A percentile compares a stretch with the other conserved stretches of the same genome.
Conservation (phyloP, 306 rosid genomes). For the Abrus pulchellus region DNA sequence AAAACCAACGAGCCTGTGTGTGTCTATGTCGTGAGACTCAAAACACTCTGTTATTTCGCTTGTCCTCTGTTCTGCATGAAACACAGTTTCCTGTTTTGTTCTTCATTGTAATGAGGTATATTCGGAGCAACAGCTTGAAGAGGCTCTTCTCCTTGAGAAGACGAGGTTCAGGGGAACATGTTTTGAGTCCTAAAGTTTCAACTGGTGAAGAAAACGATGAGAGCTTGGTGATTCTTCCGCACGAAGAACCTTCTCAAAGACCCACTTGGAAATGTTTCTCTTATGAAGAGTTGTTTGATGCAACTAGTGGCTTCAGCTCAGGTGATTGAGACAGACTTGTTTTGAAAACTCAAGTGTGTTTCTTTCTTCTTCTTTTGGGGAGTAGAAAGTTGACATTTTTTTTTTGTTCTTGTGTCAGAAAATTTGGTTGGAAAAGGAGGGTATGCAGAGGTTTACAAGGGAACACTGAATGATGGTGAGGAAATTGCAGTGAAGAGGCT, state of each 20-base stretch:
- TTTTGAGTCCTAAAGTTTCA: constrained; percentile 45
- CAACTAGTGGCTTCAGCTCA: constrained; percentile 86
- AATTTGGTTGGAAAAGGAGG: constrained; percentile 95
- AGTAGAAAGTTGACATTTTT: constrained; percentile 13
- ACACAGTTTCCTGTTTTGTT: constrained; percentile 54
- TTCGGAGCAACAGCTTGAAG: constrained; percentile 70
- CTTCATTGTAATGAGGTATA: constrained; percentile 69
- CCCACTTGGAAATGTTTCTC: constrained; percentile 98
- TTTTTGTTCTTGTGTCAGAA: constrained; percentile 55
- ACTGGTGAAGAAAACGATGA: constrained; percentile 46
- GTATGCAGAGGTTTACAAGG: constrained; percentile 90
- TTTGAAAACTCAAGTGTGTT: background rate
- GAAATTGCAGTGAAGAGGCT: constrained; percentile 93
- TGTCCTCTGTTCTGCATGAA: constrained; percentile 55
- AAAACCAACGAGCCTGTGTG: background rate
- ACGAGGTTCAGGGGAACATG: constrained; percentile 57
- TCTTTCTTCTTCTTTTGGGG: background rate
- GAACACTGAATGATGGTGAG: constrained; percentile 64
- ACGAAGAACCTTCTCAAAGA: constrained; percentile 53
- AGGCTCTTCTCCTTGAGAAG: constrained; percentile 81
- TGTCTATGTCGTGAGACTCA: constrained; percentile 32
- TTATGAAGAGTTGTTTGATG: constrained; percentile 69
- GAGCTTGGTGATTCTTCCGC: constrained; percentile 37
- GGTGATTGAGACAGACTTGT: constrained; percentile 49
- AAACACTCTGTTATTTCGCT: background rate